Evolutionary conservation across 345 rosid genomes (phyloP).

Genomic region (Boechera stricta): DNA sequence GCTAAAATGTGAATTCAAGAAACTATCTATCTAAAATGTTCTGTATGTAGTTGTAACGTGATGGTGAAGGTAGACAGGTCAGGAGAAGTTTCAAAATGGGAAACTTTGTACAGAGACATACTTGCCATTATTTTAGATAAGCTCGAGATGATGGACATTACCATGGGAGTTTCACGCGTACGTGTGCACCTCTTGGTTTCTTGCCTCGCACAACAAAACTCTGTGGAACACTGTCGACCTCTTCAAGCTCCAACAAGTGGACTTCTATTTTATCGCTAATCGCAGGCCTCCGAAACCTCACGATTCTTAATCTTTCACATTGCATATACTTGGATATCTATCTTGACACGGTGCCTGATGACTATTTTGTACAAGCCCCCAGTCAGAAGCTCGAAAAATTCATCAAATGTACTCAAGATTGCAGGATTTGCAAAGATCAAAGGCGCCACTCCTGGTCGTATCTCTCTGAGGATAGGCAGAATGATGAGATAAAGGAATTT

Average conservation of each 20-base stretch:
- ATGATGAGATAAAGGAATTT: slow-evolving; percentile 29
- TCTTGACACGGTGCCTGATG: not conserved
- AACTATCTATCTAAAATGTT: not conserved
- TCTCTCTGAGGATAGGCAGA: not conserved
- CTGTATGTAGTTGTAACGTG: not conserved
- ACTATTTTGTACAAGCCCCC: slow-evolving; percentile 6
- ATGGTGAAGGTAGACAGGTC: slow-evolving; percentile 17
- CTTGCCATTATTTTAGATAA: slow-evolving; percentile 13
- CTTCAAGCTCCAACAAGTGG: not conserved
- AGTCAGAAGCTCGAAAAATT: slow-evolving; percentile 20
- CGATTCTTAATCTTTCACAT: slow-evolving; percentile 24
- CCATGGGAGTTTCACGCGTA: slow-evolving; percentile 11
- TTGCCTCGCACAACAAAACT: slow-evolving; percentile 31
- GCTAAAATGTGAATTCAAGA: not conserved
- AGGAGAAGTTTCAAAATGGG: slow-evolving; percentile 21
- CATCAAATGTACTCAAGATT: not conserved
- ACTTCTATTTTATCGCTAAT: not conserved
- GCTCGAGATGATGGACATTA: slow-evolving; percentile 9
- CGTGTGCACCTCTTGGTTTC: slow-evolving; percentile 27
- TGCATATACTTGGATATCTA: not conserved
- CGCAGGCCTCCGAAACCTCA: not conserved
- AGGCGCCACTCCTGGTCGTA: not conserved
- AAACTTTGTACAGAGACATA: slow-evolving; percentile 18
- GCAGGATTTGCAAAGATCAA: slow-evolving; percentile 11
- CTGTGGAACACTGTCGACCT: slow-evolving; percentile 18